Base-by-base conservation (phyloP, 2,329 filamentous ascomycete species). In the Cordyceps javanica region DNA sequence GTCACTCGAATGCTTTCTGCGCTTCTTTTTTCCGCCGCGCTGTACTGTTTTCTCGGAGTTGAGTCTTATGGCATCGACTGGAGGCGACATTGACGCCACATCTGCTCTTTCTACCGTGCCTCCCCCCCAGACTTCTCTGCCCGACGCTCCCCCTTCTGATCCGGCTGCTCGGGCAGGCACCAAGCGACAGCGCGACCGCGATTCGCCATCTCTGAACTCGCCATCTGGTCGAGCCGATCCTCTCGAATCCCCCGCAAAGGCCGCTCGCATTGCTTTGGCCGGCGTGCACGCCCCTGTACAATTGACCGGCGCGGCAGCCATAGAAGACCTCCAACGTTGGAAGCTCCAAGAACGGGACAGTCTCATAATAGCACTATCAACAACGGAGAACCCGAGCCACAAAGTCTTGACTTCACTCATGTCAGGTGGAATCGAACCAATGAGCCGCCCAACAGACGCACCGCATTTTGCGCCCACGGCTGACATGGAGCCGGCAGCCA, bases 401-500 rank as follows among this genome's bases (percentile, higher is more conserved):
- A 77, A 73, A 59, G 79, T 76, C 32, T 70, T 85, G 30, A 73
- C 76, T 23, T 79, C 80, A 21, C 72, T 85, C 49, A 76, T 84
- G 72, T 79, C 81, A 36, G 77, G 77, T 45, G 77, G 73, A 57
- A 75, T 76, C 25, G 71, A 78, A 61, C 74, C 74, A 49, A 80
- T 85, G 73, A 83, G 80, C 67, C 80, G 79, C 59, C 72, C 80
- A n/a, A 73, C 77, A 57, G 81, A 84, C 68, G 76, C 75, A 61
- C 76, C 78, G n/a, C 73, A 68, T 61, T 58, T 68, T 32, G 74
- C 72, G 52, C 73, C 75, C 1, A 77, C 75, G 13, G 73, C 75
- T 19, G 69, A 72, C 49, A 77, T 77, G 67, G 75, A 77, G 25
- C 65, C 73, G 8, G 70, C 72, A 3, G 66, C 70, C 45, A 77